Percentiles rank a stretch among this genome's conserved stretches.
Conservation (phyloP, 257 asterid genomes). For the Solanum microdontum region DNA sequence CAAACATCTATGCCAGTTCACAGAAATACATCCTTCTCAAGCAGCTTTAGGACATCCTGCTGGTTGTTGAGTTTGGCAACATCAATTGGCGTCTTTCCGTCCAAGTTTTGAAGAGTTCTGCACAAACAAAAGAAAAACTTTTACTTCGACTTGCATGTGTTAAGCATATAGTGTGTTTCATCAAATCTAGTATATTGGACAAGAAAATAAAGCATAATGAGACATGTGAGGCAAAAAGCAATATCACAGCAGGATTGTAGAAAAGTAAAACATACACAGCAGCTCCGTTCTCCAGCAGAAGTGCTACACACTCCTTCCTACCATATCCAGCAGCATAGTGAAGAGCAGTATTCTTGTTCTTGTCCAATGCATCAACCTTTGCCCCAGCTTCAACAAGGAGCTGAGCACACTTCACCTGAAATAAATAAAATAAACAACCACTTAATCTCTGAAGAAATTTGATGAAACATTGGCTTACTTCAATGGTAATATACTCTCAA, state of each 20-base stretch:
- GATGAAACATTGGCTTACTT: background rate
- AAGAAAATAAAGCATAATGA: background rate
- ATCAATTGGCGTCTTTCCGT: constrained; percentile 92
- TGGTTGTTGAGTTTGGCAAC: constrained; percentile 92
- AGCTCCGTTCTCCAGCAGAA: constrained; percentile 83
- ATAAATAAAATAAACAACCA: background rate
- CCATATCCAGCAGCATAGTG: constrained; percentile 99
- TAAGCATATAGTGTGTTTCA: background rate
- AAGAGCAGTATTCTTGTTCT: constrained; percentile 96
- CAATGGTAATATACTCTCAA: background rate
- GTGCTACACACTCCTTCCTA: constrained; percentile 89
- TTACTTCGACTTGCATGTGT: background rate
- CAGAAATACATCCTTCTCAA: constrained; percentile 95
- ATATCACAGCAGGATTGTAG: background rate
- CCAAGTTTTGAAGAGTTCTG: constrained; percentile 97
- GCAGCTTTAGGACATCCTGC: constrained; percentile 70
- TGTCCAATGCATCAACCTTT: constrained; percentile 87
- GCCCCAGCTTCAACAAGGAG: constrained; percentile 95
- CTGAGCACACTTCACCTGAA: constrained; percentile 81
- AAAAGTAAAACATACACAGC: constrained; percentile 67
- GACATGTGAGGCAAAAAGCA: background rate
- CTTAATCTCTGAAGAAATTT: background rate
- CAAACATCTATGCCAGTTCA: constrained; percentile 7
- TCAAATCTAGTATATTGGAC: background rate
- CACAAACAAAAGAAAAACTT: background rate